A percentile compares a stretch with the other conserved stretches of the same genome.
Evolutionary conservation across 2,329 filamentous ascomycete genomes (phyloP).

Genomic region (Fusarium beomiforme): DNA sequence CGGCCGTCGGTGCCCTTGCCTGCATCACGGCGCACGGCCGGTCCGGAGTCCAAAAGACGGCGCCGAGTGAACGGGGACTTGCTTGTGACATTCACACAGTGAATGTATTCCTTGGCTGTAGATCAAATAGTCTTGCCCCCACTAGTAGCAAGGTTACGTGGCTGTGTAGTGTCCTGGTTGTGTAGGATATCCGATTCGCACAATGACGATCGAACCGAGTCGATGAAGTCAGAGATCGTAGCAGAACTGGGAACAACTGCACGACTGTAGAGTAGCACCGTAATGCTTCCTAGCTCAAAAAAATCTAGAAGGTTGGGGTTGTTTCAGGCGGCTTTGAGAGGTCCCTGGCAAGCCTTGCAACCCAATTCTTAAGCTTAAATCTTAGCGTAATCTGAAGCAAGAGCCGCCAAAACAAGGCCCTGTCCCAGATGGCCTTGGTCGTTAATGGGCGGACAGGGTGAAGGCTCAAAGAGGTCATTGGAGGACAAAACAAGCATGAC

Average conservation of each 20-base stretch:
- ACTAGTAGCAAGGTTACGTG: slow-evolving; percentile 23
- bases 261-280: background rate
- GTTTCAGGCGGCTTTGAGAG: slow-evolving; percentile 16
- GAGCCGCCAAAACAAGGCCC: slow-evolving; percentile 21
- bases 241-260: background rate
- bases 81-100: slow-evolving; percentile 22
- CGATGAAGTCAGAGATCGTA: slow-evolving; percentile 2
- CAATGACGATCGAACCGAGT: background rate
- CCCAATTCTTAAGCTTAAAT: slow-evolving; percentile 36
- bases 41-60: slow-evolving; percentile 34
- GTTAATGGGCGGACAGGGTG: background rate
- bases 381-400: slow-evolving; percentile 25
- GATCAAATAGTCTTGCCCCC: slow-evolving; percentile 17
- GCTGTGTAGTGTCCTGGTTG: slow-evolving; percentile 15
- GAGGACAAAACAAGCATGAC: slow-evolving; percentile 6
- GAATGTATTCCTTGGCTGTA: slow-evolving; percentile 17
- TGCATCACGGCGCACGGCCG: slow-evolving; percentile 17
- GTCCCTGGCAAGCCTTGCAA: slow-evolving; percentile 19
- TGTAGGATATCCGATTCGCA: slow-evolving; percentile 2
- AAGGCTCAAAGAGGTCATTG: slow-evolving; percentile 4
- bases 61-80: slow-evolving; percentile 25
- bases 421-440: background rate
- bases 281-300: background rate
- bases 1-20: slow-evolving; percentile 17
- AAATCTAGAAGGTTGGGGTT: background rate